Evolutionary conservation across 768 basidiomycete species (phyloP).

Genomic region (Lactifluus volemus): DNA sequence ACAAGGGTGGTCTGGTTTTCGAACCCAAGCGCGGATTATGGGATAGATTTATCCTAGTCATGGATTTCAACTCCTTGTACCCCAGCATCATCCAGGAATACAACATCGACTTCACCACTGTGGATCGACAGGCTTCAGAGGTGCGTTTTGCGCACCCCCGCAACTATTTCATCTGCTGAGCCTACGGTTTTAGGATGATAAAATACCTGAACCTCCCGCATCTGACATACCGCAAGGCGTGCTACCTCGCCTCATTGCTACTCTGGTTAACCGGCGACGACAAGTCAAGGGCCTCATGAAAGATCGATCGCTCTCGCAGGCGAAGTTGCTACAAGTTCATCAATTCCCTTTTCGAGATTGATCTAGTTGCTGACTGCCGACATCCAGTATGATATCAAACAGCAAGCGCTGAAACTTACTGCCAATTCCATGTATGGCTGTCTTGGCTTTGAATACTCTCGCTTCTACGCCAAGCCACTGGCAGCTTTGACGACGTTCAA

Average conservation of each 20-base stretch:
- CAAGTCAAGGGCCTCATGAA: slow-evolving; percentile 96
- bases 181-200: slow-evolving; percentile 57
- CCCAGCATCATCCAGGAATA: slow-evolving; percentile 99
- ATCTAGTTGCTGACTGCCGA: neutral
- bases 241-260: slow-evolving; percentile 96
- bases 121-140: slow-evolving; percentile 59
- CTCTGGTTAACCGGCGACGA: slow-evolving; percentile 80
- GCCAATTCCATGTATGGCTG: slow-evolving; percentile 99
- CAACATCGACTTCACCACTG: slow-evolving; percentile 98
- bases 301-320: slow-evolving; percentile 58
- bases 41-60: slow-evolving; percentile 96
- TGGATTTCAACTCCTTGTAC: slow-evolving; percentile 99
- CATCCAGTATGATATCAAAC: slow-evolving; percentile 88
- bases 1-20: slow-evolving; percentile 96
- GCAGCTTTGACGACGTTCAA: slow-evolving; percentile 97
- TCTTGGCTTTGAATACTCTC: slow-evolving; percentile 92
- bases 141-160: slow-evolving; percentile 25
- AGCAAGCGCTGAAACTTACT: slow-evolving; percentile 93
- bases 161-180: neutral
- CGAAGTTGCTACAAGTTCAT: slow-evolving; percentile 75
- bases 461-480: slow-evolving; percentile 95
- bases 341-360: neutral
- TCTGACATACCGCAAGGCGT: slow-evolving; percentile 71
- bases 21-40: slow-evolving; percentile 93
- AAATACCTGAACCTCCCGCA: slow-evolving; percentile 81